These are phyloP conservation scores for Oryza rufipogon DNA, from an alignment of 176 grass and related monocot genomes.

Conservation along the genomic window DNA sequence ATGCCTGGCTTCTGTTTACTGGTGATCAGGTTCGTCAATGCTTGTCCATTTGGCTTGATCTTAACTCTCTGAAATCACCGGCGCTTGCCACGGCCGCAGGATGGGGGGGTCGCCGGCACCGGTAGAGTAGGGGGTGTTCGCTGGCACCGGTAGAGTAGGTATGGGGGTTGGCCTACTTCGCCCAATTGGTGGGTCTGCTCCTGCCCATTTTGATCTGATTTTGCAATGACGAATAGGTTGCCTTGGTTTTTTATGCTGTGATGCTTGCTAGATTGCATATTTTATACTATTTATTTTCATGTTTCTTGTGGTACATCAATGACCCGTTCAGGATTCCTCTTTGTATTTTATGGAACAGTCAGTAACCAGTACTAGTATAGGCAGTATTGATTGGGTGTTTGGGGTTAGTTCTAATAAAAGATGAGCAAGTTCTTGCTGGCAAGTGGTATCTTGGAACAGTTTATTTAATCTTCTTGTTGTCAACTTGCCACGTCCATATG, in stretches of 20 bases:
- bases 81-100: neutral
- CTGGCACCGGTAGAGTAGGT: no score
- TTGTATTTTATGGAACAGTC: neutral
- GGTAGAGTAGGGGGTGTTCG: no score
- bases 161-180: neutral
- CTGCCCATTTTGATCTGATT: slow-evolving; percentile 32
- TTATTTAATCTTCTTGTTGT: neutral
- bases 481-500: neutral
- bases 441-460: neutral
- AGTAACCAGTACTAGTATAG: slow-evolving; percentile 2
- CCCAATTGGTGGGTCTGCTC: neutral
- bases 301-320: slow-evolving; percentile 20
- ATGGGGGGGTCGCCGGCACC: no score
- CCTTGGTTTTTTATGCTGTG: neutral
- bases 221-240: neutral
- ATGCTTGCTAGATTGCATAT: slow-evolving; percentile 11
- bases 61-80: neutral
- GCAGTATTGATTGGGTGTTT: slow-evolving; percentile 34
- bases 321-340: neutral
- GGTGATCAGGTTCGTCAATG: slow-evolving; percentile 64
- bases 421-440: slow-evolving; percentile 9
- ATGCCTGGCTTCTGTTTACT: slow-evolving; percentile 81
- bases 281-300: slow-evolving; percentile 4
- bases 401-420: slow-evolving; percentile 30
- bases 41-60: neutral